Conservation (phyloP, 2,329 filamentous ascomycete species). For the Penicillium frequentans region DNA sequence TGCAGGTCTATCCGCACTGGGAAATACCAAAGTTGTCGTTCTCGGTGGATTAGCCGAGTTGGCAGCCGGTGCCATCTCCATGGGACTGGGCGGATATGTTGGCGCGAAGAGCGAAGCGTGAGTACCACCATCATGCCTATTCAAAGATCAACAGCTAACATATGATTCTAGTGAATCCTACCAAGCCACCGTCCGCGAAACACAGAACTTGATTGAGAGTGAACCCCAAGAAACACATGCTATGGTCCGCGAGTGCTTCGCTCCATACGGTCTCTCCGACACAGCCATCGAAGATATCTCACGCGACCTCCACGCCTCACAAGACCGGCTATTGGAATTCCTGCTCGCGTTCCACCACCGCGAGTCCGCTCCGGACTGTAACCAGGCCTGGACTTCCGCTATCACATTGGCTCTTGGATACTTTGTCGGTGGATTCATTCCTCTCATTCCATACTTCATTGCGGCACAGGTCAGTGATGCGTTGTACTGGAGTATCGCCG, state of each 20-base stretch:
- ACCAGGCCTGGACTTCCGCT: conserved; percentile 55
- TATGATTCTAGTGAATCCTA: conserved; percentile 42
- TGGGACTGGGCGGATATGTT: conserved; percentile 76
- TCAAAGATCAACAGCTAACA: not conserved
- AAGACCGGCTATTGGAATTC: conserved; percentile 46
- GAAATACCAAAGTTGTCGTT: conserved; percentile 66
- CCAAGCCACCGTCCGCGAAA: conserved; percentile 46
- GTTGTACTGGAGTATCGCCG: conserved; percentile 50
- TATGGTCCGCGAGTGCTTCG: conserved; percentile 45
- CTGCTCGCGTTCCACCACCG: conserved; percentile 51
- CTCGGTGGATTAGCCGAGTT: conserved; percentile 75
- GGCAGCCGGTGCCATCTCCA: conserved; percentile 72
- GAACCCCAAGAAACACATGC: conserved; percentile 37
- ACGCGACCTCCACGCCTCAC: conserved; percentile 37
- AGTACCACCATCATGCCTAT: conserved; percentile 18
- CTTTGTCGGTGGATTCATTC: conserved; percentile 69
- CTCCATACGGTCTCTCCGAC: conserved; percentile 41
- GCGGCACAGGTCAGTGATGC: conserved; percentile 47
- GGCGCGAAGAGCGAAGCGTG: conserved; percentile 55
- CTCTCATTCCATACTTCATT: conserved; percentile 69
- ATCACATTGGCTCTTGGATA: conserved; percentile 68
- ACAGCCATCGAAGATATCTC: conserved; percentile 38
- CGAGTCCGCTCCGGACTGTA: conserved; percentile 45
- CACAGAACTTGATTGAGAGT: conserved; percentile 39
- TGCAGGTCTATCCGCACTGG: conserved; percentile 64